phyloP scores from a whole-genome alignment of 495 filamentous ascomycete genomes.

The Trypethelium eluteriae region DNA sequence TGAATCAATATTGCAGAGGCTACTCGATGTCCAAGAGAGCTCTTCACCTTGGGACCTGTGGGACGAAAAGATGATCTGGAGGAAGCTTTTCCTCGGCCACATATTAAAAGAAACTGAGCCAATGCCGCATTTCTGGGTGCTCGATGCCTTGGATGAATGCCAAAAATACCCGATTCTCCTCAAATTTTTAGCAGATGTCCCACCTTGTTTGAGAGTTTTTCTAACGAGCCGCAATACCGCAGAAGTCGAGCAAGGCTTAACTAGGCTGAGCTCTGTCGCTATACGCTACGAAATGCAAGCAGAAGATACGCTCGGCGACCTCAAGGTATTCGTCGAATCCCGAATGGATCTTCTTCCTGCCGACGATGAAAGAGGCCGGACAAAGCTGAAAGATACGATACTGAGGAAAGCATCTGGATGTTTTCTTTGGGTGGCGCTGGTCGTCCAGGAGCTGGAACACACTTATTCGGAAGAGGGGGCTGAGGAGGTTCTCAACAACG shows the following conservation, averaged over 20 bases:
- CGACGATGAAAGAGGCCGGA: conserved; percentile 7
- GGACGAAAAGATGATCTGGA: conserved; percentile 35
- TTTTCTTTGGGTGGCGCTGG: conserved; percentile 37
- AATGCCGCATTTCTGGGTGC: conserved; percentile 37
- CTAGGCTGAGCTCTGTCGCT: background rate
- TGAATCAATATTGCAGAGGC: conserved; percentile 18
- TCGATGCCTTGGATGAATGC: conserved; percentile 42
- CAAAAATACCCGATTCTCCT: conserved; percentile 15
- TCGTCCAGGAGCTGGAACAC: conserved; percentile 30
- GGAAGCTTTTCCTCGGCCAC: conserved; percentile 34
- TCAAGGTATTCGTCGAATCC: conserved; percentile 23
- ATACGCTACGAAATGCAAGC: conserved; percentile 8
- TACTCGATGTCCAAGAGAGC: conserved; percentile 28
- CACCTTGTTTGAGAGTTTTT: conserved; percentile 4
- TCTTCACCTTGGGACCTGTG: conserved; percentile 25
- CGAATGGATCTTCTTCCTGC: conserved; percentile 20
- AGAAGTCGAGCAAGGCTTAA: conserved; percentile 8
- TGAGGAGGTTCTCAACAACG: conserved; percentile 29
- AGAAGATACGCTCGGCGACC: conserved; percentile 27
- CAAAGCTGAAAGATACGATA: conserved; percentile 26
- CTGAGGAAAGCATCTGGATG: conserved; percentile 33
- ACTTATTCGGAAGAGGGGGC: conserved; percentile 30
- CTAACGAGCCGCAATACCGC: conserved; percentile 17
- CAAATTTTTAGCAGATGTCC: background rate
- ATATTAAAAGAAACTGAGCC: conserved; percentile 26